Conservation (phyloP, 768 basidiomycete species). For the Pleurotus pulmonarius region DNA sequence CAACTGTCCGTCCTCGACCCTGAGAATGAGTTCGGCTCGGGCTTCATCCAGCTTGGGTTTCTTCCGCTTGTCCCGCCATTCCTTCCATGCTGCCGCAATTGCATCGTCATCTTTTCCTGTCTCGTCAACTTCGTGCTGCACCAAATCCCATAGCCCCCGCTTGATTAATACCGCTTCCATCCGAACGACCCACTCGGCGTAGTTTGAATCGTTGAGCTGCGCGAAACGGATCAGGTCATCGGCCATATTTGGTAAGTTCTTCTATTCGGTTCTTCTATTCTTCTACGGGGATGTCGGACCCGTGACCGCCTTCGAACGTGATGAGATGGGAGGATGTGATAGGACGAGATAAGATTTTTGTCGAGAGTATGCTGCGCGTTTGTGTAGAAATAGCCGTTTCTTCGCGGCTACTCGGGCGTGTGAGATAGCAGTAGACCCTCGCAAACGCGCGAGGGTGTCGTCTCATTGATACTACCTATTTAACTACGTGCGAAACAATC, state of each 20-base stretch:
- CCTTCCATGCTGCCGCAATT: slow-evolving; percentile 2
- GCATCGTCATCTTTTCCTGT: background rate
- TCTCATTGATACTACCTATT: too few species aligned
- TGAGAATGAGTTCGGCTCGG: slow-evolving; percentile 19
- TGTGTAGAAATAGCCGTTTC: too few species aligned
- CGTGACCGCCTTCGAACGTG: background rate
- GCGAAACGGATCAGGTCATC: slow-evolving; percentile 6
- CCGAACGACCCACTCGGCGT: slow-evolving; percentile 17
- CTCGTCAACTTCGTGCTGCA: background rate
- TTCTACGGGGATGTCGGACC: background rate
- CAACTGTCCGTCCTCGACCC: slow-evolving; percentile 21
- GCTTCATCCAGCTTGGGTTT: slow-evolving; percentile 20
- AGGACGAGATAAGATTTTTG: too few species aligned
- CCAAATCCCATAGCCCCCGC: slow-evolving; percentile 13
- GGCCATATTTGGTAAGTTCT: background rate
- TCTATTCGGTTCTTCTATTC: background rate
- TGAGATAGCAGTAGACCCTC: too few species aligned
- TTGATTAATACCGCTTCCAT: slow-evolving; percentile 19
- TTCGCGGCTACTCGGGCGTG: too few species aligned
- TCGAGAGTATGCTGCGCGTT: too few species aligned
- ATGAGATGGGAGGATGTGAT: too few species aligned
- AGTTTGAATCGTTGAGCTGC: slow-evolving; percentile 20
- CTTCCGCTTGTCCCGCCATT: slow-evolving; percentile 7
- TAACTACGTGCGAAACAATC: too few species aligned
- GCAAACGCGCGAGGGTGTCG: too few species aligned